Evolutionary conservation across 768 basidiomycete species (phyloP).

Genomic region (Agaricus subrufescens): DNA sequence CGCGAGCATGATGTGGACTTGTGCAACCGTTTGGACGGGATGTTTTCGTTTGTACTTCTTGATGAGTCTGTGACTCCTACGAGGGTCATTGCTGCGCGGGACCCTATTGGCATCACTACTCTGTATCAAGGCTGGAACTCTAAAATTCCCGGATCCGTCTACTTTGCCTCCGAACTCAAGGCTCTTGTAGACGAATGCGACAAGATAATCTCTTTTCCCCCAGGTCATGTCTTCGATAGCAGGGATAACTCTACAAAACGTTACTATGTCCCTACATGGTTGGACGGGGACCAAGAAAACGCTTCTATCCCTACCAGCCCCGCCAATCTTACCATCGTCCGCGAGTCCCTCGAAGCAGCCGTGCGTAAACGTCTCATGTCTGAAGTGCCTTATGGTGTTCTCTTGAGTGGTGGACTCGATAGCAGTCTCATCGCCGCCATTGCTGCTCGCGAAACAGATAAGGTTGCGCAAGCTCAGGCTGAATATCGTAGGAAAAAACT

Average conservation of each 20-base stretch:
- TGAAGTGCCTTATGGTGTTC: slow-evolving; percentile 96
- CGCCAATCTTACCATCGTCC: slow-evolving; percentile 63
- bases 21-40: slow-evolving; percentile 85
- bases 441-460: slow-evolving; percentile 93
- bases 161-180: slow-evolving; percentile 96
- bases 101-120: slow-evolving; percentile 98
- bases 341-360: slow-evolving; percentile 83
- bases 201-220: slow-evolving; percentile 92
- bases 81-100: slow-evolving; percentile 91
- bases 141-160: slow-evolving; percentile 73
- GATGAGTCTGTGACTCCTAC: slow-evolving; percentile 90
- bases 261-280: slow-evolving; percentile 91
- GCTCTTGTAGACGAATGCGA: slow-evolving; percentile 89
- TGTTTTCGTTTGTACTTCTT: slow-evolving; percentile 97
- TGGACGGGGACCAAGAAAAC: slow-evolving; percentile 72
- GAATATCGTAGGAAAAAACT: slow-evolving; percentile 63
- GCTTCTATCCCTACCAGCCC: slow-evolving; percentile 53
- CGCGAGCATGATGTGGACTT: slow-evolving; percentile 72
- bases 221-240: slow-evolving; percentile 95
- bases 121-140: slow-evolving; percentile 96
- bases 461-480: slow-evolving; percentile 74
- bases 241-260: slow-evolving; percentile 68
- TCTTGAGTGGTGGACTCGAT: slow-evolving; percentile 93
- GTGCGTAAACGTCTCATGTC: slow-evolving; percentile 96
- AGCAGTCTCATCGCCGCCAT: slow-evolving; percentile 95